phyloP scores from a whole-genome alignment of 306 rosid species.

The Prunus armeniaca region DNA sequence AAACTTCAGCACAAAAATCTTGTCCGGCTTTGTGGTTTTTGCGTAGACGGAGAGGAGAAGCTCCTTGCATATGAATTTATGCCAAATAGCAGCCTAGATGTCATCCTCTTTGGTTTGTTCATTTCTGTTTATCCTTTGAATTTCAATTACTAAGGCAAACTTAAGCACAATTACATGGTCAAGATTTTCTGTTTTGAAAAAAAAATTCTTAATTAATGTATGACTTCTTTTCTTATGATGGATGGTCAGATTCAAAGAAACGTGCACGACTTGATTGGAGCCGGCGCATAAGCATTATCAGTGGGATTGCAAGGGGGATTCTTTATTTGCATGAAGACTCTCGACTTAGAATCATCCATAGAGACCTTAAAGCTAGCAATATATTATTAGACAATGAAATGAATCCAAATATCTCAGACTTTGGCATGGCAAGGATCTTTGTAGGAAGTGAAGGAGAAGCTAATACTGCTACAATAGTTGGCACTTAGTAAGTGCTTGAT shows the following conservation, averaged over 20 bases:
- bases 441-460: conserved; percentile 36
- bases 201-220: background rate
- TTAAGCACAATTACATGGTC: too few relatives aligned
- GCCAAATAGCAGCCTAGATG: conserved; percentile 60
- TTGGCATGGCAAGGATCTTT: conserved; percentile 65
- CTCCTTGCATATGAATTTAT: conserved; percentile 67
- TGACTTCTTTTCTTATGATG: background rate
- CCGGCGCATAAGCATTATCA: conserved; percentile 41
- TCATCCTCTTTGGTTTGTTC: conserved; percentile 51
- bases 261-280: conserved; percentile 44
- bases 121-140: background rate
- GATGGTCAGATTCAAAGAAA: background rate
- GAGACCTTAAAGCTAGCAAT: too few relatives aligned
- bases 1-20: conserved; percentile 78
- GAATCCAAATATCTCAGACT: conserved; percentile 68
- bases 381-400: conserved; percentile 5
- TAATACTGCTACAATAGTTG: conserved; percentile 48
- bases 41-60: conserved; percentile 49
- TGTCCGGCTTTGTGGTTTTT: conserved; percentile 60
- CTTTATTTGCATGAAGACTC: too few relatives aligned
- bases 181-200: background rate
- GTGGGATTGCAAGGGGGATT: background rate
- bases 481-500: conserved; percentile 54
- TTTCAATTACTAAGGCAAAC: too few relatives aligned
- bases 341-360: too few relatives aligned